These are phyloP conservation scores for Dioscorea dumetorum DNA, from an alignment of 106 monocot genomes.

Conservation along the genomic window DNA sequence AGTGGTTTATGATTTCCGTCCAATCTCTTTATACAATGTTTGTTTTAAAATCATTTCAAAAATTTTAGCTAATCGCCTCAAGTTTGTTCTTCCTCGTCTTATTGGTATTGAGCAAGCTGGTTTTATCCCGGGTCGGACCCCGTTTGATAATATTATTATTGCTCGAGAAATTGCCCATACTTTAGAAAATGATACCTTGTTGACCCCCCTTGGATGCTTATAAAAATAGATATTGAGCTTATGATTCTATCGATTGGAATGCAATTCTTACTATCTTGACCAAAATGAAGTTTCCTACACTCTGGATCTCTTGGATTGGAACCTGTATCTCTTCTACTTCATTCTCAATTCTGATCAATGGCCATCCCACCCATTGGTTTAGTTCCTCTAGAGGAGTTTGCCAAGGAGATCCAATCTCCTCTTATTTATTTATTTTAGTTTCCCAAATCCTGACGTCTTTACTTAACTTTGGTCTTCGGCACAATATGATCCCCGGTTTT, in stretches of 20 bases:
- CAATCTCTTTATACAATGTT: neutral
- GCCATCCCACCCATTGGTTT: neutral
- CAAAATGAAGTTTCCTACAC: neutral
- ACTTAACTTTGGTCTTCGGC: no score
- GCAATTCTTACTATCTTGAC: neutral
- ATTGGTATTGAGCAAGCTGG: neutral
- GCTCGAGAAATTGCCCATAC: neutral
- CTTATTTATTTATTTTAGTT: neutral
- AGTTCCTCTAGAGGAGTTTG: neutral
- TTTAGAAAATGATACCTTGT: neutral
- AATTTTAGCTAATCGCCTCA: neutral
- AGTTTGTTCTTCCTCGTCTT: neutral
- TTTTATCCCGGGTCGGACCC: neutral
- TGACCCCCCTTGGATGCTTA: neutral
- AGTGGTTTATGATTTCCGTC: neutral
- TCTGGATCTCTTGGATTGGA: neutral
- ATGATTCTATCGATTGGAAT: neutral
- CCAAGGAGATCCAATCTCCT: neutral
- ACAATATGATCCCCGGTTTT: no score
- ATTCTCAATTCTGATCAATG: neutral
- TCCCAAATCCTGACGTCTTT: neutral
- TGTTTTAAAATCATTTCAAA: neutral
- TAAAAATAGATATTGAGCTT: neutral
- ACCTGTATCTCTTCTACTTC: neutral
- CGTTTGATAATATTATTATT: neutral